Conservation (phyloP, 805 yeast species). For the Candida namnaoensis region DNA sequence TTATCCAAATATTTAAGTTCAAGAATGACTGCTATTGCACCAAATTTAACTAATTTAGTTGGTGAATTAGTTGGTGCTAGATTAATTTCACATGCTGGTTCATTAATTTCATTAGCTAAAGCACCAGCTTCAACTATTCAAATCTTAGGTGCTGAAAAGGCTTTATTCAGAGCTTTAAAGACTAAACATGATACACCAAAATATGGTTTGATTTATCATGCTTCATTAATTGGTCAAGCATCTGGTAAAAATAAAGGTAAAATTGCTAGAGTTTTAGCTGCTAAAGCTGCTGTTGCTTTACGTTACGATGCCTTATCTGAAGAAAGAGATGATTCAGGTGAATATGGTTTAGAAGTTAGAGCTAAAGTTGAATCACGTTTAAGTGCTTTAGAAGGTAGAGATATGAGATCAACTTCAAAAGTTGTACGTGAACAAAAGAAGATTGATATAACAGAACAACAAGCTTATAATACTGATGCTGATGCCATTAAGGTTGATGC, state of each 20-base stretch:
- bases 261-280: constrained; percentile 97
- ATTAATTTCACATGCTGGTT: constrained; percentile 95
- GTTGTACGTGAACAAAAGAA: constrained; percentile 77
- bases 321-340: constrained; percentile 94
- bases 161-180: constrained; percentile 95
- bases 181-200: constrained; percentile 98
- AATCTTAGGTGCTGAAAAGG: constrained; percentile 98
- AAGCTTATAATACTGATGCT: constrained; percentile 92
- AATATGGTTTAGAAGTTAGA: constrained; percentile 85
- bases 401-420: constrained; percentile 81
- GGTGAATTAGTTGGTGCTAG: constrained; percentile 99
- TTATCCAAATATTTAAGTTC: constrained; percentile 82
- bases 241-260: constrained; percentile 97
- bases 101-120: constrained; percentile 88
- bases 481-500: constrained; percentile 52
- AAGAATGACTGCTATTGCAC: constrained; percentile 99
- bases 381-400: constrained; percentile 94
- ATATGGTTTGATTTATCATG: constrained; percentile 95
- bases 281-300: constrained; percentile 94
- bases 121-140: constrained; percentile 99
- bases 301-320: constrained; percentile 96
- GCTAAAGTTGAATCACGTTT: constrained; percentile 91
- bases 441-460: constrained; percentile 76
- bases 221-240: constrained; percentile 96
- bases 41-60: constrained; percentile 88